Percentiles rank a stretch among this genome's conserved stretches.
Conservation (phyloP, 2,329 filamentous ascomycete species). For the Trichoderma sp. region DNA sequence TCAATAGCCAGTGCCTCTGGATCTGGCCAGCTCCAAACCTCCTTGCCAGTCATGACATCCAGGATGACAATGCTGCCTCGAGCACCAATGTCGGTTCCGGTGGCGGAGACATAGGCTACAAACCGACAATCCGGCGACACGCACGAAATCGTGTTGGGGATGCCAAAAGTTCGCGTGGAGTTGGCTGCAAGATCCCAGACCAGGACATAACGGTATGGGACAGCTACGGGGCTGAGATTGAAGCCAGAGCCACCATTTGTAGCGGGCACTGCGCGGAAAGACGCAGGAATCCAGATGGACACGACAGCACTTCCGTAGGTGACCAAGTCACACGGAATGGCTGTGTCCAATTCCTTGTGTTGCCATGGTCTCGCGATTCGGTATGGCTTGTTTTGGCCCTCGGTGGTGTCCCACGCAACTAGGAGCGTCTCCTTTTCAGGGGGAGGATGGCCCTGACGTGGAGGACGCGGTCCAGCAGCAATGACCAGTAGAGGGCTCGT, state of each 20-base stretch:
- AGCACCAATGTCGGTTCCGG: constrained; percentile 37
- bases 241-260: constrained; percentile 35
- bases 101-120: constrained; percentile 44
- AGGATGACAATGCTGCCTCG: constrained; percentile 41
- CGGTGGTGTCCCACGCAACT: constrained; percentile 43
- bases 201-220: constrained; percentile 40
- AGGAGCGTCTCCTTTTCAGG: constrained; percentile 43
- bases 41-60: constrained; percentile 41
- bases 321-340: constrained; percentile 41
- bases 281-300: constrained; percentile 46
- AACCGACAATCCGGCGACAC: constrained; percentile 46
- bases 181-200: constrained; percentile 45
- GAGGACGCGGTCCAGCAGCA: constrained; percentile 44
- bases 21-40: constrained; percentile 45
- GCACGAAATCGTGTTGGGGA: constrained; percentile 43
- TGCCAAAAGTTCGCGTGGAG: constrained; percentile 42
- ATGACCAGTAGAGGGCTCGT: constrained; percentile 43
- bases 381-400: constrained; percentile 38
- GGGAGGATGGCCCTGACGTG: constrained; percentile 41
- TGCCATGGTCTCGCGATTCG: constrained; percentile 42
- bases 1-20: constrained; percentile 33
- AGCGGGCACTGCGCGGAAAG: constrained; percentile 39
- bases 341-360: constrained; percentile 43
- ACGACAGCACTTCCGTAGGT: constrained; percentile 44
- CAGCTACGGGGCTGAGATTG: constrained; percentile 39